Evolutionary conservation across 1,139 yeast species (phyloP), one percentile per base, ranked within the genome.

Genomic region (Taphrina communis): DNA sequence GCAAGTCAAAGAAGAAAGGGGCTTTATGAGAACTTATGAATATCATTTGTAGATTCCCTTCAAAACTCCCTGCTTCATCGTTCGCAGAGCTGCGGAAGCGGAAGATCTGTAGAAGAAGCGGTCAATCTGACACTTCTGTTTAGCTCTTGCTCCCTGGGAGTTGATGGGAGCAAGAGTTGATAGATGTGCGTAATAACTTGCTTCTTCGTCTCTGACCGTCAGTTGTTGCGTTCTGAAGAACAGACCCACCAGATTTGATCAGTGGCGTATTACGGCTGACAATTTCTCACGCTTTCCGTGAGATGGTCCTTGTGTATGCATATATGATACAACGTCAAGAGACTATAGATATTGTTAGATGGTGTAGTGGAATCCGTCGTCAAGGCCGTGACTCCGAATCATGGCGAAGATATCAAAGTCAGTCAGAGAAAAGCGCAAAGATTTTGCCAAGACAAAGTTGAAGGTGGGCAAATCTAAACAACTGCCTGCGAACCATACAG

Each of bases 401-500:
- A 63, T 63, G 67, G 67, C 67, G 25, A 63, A 63, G 36, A 58
- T 63, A n/a, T 63, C 67, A 2, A 63, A 63, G 39, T 42, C 67
- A 8, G 67, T 63, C 25, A 53, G 52, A 41, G 61, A 63, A 55
- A 63, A 63, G 67, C 53, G 67, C 39, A 63, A 63, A 46, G 67
- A 63, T 21, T 63, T 63, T 36, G 56, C 67, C 11, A 94, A 93
- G 80, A 84, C 88, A 71, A 93, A 91, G 81, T 84, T 94, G 65
- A 88, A 85, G 76, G 98, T 94, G 52, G 99, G 99, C 69, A 94
- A 94, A 78, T 82, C 88, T 1, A 85, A 86, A 39, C 86, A 86
- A 7, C 85, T 85, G 72, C 86, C 93, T 1, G 85, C 86, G 44
- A 91, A 90, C 76, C 85, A 83, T 71, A 94, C 99, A 6, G 94